phyloP scores from a whole-genome alignment of 257 asterid species.

The Solanum paucissectum region DNA sequence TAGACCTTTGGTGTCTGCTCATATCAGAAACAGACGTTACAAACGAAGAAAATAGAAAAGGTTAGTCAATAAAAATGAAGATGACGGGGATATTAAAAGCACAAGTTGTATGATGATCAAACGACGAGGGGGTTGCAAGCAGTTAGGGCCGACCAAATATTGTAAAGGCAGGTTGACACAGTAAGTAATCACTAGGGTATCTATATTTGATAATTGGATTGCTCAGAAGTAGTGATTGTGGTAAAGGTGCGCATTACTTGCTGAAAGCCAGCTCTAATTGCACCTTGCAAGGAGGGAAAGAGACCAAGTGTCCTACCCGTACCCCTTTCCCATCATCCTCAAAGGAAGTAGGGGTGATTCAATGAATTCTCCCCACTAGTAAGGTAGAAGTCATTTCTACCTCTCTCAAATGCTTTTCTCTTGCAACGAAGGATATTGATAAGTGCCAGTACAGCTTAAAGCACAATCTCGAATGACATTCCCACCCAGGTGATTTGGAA shows the following conservation, averaged over 20 bases:
- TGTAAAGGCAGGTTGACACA: background rate
- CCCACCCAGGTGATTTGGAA: background rate
- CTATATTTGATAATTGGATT: background rate
- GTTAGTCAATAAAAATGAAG: background rate
- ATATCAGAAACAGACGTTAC: background rate
- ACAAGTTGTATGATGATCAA: background rate
- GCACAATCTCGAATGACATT: background rate
- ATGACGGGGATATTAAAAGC: background rate
- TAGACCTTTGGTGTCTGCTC: constrained; percentile 56
- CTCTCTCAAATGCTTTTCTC: background rate
- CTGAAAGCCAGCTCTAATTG: background rate
- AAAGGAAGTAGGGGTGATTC: background rate
- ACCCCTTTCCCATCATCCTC: background rate
- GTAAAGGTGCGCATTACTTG: background rate
- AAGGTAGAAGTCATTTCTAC: background rate
- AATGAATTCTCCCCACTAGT: background rate
- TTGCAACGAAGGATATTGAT: background rate
- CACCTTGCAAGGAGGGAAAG: background rate
- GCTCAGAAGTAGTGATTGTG: background rate
- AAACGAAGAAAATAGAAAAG: background rate
- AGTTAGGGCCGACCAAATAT: background rate
- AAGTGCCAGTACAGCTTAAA: background rate
- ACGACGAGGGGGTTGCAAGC: background rate
- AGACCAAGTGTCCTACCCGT: background rate
- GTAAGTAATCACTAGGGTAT: background rate